Base-by-base conservation (phyloP, 495 filamentous ascomycete species). In the Glutinoglossum americanum region DNA sequence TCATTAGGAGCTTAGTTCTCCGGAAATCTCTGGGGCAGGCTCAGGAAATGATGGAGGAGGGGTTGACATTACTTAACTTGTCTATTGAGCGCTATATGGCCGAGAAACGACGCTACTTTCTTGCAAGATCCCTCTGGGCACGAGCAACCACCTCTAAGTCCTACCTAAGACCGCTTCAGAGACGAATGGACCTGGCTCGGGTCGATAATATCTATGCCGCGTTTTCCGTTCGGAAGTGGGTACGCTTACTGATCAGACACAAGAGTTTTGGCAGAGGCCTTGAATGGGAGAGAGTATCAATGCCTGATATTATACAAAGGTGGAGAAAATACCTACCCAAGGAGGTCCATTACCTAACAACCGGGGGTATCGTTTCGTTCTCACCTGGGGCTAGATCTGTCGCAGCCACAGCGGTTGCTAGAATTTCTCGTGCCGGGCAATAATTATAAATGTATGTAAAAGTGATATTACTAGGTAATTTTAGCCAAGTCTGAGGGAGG, bases 401-500 rank as follows among this genome's bases (percentile, higher is more conserved):
- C 0, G 87, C 88, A 62, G 93, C 89, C 64, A 94, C 88, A 33
- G n/a, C n/a, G n/a, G n/a, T n/a, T n/a, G n/a, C n/a, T n/a, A n/a
- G n/a, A n/a, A n/a, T n/a, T 33, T 60, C 89, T 75, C 30, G 76
- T 82, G 65, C n/a, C n/a, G n/a, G n/a, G n/a, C n/a, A n/a, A n/a
- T n/a, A n/a, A n/a, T n/a, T n/a, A n/a, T n/a, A n/a, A n/a, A n/a
- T n/a, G n/a, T n/a, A n/a, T n/a, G n/a, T n/a, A n/a, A n/a, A n/a
- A n/a, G n/a, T n/a, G n/a, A n/a, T n/a, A n/a, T n/a, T n/a, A n/a
- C n/a, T n/a, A n/a, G n/a, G n/a, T n/a, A n/a, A n/a, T n/a, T n/a
- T n/a, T n/a, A n/a, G n/a, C n/a, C n/a, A n/a, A n/a, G n/a, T n/a
- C n/a, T n/a, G n/a, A n/a, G n/a, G n/a, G n/a, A n/a, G n/a, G n/a